These are phyloP conservation scores for Pneumocystis murina DNA, from an alignment of 1,139 yeast genomes.

Conservation along the genomic window DNA sequence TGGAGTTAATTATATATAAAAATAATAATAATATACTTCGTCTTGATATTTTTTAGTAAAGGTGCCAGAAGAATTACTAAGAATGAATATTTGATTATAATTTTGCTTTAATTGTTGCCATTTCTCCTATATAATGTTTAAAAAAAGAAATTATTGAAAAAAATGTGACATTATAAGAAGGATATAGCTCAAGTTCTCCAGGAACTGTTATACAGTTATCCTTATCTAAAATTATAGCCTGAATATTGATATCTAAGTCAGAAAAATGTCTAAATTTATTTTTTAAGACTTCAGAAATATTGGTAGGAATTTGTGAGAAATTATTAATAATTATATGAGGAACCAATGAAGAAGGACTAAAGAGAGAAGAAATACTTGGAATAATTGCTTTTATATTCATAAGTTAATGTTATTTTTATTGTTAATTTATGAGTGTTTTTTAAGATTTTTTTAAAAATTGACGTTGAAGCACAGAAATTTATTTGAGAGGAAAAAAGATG, in stretches of 20 bases:
- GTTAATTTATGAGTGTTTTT: no score
- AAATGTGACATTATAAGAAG: conserved; percentile 36
- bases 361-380: background rate
- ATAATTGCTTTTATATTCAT: background rate
- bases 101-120: conserved; percentile 42
- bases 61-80: conserved; percentile 90
- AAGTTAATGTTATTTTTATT: no score
- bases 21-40: conserved; percentile 29
- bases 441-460: background rate
- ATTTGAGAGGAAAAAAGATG: background rate
- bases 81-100: conserved; percentile 48
- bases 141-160: background rate
- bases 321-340: background rate
- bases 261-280: background rate
- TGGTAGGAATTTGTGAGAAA: background rate
- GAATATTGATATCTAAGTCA: conserved; percentile 28
- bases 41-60: conserved; percentile 29
- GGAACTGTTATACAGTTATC: conserved; percentile 91
- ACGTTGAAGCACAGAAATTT: background rate
- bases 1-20: conserved; percentile 20
- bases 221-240: conserved; percentile 78
- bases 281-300: background rate
- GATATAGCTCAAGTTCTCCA: conserved; percentile 68
- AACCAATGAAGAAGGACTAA: background rate
- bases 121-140: conserved; percentile 23